These are phyloP conservation scores for Termitomyces sp. DNA, from an alignment of 768 basidiomycete species.

Conservation along the genomic window DNA sequence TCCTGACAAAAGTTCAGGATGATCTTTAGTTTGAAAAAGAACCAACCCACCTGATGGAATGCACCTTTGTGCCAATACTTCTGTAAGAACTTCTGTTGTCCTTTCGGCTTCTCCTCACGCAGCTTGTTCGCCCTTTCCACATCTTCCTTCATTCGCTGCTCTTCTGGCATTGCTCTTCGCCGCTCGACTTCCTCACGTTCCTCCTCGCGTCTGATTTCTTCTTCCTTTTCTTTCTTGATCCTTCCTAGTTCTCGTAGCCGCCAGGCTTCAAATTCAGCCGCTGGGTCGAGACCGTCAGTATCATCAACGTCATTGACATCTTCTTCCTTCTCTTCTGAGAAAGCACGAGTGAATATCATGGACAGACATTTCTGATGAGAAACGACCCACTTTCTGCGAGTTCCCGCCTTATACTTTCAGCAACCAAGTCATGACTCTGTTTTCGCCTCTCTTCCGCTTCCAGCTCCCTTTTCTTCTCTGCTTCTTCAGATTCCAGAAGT, in stretches of 20 bases:
- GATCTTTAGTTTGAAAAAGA: neutral
- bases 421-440: slow-evolving; percentile 89
- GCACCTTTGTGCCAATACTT: slow-evolving; percentile 99
- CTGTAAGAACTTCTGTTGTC: slow-evolving; percentile 88
- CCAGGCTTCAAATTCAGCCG: slow-evolving; percentile 94
- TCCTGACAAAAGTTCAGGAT: slow-evolving; percentile 40
- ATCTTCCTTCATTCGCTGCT: slow-evolving; percentile 89
- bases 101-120: slow-evolving; percentile 86
- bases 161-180: slow-evolving; percentile 88
- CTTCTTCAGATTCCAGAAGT: slow-evolving; percentile 73
- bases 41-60: slow-evolving; percentile 77
- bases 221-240: slow-evolving; percentile 93
- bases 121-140: slow-evolving; percentile 77
- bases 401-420: slow-evolving; percentile 89
- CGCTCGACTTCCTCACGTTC: slow-evolving; percentile 92
- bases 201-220: slow-evolving; percentile 70
- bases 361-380: neutral
- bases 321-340: slow-evolving; percentile 88
- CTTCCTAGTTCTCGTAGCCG: slow-evolving; percentile 88
- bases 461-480: slow-evolving; percentile 58
- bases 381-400: slow-evolving; percentile 79
- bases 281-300: slow-evolving; percentile 87
- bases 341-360: slow-evolving; percentile 1
- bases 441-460: slow-evolving; percentile 81
- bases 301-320: slow-evolving; percentile 88